Percentiles rank a stretch among this genome's conserved stretches.
Conservation (phyloP, 257 asterid species). For the Ligustrum vulgare region DNA sequence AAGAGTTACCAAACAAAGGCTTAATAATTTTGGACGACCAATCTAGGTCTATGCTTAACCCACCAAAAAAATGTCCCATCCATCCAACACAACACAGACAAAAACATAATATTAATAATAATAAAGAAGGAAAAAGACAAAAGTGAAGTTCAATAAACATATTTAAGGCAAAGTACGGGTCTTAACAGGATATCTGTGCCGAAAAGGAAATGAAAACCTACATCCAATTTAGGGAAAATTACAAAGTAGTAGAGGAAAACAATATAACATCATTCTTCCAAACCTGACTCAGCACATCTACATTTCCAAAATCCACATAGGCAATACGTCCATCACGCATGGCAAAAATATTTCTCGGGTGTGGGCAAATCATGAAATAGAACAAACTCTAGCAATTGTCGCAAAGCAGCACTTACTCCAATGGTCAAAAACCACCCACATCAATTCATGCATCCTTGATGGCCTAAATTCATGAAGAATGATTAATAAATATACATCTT, state of each 20-base stretch:
- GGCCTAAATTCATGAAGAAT: conserved; percentile 55
- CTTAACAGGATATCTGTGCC: not conserved
- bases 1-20: no score
- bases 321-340: conserved; percentile 99
- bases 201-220: not conserved
- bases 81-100: not conserved
- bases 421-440: conserved; percentile 83
- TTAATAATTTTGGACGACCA: not conserved
- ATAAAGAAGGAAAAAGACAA: not conserved
- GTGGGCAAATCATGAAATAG: conserved; percentile 98
- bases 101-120: no score
- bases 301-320: conserved; percentile 97
- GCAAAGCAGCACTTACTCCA: conserved; percentile 96
- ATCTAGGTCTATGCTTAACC: not conserved
- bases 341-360: conserved; percentile 98
- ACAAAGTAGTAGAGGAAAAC: not conserved
- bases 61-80: not conserved
- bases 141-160: not conserved
- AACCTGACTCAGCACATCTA: conserved; percentile 98
- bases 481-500: conserved; percentile 25
- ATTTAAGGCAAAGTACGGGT: not conserved
- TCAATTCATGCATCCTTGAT: conserved; percentile 87
- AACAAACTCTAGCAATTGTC: conserved; percentile 96
- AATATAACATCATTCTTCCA: conserved; percentile 4
- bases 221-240: conserved; percentile 9